phyloP scores from a whole-genome alignment of 176 grass and related monocot genomes.

The Lolium perenne region DNA sequence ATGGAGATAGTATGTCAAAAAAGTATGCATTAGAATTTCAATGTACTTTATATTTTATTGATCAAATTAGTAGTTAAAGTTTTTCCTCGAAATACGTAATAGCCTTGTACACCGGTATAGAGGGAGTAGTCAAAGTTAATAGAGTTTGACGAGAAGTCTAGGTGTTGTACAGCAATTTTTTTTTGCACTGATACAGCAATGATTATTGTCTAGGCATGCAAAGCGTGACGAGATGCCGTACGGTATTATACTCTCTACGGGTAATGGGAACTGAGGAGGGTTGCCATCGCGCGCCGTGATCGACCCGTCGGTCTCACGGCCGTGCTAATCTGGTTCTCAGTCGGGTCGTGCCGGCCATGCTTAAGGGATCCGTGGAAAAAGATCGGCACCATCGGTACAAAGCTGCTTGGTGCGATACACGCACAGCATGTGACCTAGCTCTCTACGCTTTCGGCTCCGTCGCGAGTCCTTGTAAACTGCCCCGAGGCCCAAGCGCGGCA shows the following conservation, averaged over 20 bases:
- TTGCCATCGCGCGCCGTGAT: not conserved
- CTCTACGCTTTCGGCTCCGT: conserved; percentile 18
- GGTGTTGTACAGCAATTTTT: too few species aligned
- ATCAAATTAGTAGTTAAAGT: too few species aligned
- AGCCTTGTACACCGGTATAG: too few species aligned
- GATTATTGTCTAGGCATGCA: not conserved
- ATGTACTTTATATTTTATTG: too few species aligned
- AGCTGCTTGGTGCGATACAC: not conserved
- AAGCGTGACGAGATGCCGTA: not conserved
- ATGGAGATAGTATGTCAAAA: too few species aligned
- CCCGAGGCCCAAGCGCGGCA: not conserved
- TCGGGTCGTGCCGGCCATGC: conserved; percentile 29
- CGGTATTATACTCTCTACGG: not conserved
- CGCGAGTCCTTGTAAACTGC: not conserved
- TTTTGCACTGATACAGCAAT: too few species aligned
- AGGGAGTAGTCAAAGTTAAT: too few species aligned
- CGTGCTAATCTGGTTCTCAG: too few species aligned
- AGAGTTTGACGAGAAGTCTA: too few species aligned
- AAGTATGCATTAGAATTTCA: too few species aligned
- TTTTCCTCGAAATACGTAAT: too few species aligned
- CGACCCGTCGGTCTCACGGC: not conserved
- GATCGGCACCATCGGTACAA: not conserved
- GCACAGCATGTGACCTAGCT: conserved; percentile 31
- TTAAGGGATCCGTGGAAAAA: not conserved
- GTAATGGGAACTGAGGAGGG: not conserved